Base-by-base conservation (phyloP, 1,284 basidiomycete species). In the Hypsizygus ulmarius region DNA sequence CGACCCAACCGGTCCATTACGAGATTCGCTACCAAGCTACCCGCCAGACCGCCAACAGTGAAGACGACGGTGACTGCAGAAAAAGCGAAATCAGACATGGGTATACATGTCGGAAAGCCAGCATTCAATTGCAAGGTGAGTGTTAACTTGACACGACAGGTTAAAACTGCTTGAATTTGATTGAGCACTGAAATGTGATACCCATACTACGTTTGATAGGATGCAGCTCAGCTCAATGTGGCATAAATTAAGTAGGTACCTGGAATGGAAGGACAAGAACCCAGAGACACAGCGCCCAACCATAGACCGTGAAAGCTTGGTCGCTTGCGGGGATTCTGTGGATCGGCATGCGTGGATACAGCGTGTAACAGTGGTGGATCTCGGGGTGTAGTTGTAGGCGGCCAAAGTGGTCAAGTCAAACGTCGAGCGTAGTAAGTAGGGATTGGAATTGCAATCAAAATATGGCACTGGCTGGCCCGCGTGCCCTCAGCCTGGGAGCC, bases 131-230 rank as follows among this genome's bases (percentile, higher is more conserved):
- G n/a, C n/a, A n/a, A 49, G 16, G 63, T 57, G 34, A 55, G 58
- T 38, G 51, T 39, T 39, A 59, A 55, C 25, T 61, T 69, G 56
- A 53, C 54, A 47, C 69, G 64, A 64, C 92, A 95, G 6, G 86
- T 90, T 49, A 94, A 66, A 35, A 87, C 83, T 5, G 77, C 79
- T 61, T 90, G 85, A 35, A 94, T 85, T 64, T 92, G 91, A 64
- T 95, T 95, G 50, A 95, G 79, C 27, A 87, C 89, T 3, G 90
- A 89, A 42, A 92, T 87, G 64, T 95, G 92, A 61, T 84, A 90
- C 14, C 86, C 86, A 67, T 87, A 87, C 79, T 88, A 52, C 14
- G 38, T 34, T 33, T 14, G 21, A 42, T 30, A 25, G 27, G n/a
- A n/a, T 49, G n/a, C 21, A 27, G 28, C 27, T 50, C 19, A 50